Conservation (phyloP, 768 basidiomycete genomes). For the Solioccasus polychromus region DNA sequence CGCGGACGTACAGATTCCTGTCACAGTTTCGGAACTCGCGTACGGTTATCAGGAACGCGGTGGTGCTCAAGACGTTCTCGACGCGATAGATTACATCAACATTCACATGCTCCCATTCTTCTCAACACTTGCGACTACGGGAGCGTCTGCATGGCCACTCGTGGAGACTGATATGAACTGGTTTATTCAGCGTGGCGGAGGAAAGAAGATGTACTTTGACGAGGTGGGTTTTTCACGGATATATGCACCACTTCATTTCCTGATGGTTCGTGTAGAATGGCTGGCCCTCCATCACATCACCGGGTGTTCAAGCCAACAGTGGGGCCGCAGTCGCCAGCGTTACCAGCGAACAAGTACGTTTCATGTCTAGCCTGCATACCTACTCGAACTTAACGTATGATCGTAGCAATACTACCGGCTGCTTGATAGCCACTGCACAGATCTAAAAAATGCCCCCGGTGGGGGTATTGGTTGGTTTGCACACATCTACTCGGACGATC, state of each 20-base stretch:
- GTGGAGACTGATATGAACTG: constrained; percentile 59
- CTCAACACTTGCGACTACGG: constrained; percentile 34
- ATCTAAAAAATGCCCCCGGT: constrained; percentile 54
- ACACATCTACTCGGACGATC: constrained; percentile 69
- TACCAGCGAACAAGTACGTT: constrained; percentile 56
- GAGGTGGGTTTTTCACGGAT: constrained; percentile 42
- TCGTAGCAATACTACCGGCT: constrained; percentile 52
- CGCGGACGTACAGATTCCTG: constrained; percentile 54
- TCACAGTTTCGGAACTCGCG: constrained; percentile 67
- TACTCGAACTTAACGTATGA: not conserved
- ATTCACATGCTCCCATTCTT: constrained; percentile 75
- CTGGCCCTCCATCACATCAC: constrained; percentile 68
- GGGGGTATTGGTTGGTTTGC: constrained; percentile 82
- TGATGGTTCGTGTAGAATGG: constrained; percentile 51
- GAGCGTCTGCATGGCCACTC: constrained; percentile 59
- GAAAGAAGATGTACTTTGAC: constrained; percentile 74
- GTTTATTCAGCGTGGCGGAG: constrained; percentile 60
- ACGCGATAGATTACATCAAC: constrained; percentile 62
- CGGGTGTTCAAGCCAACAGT: constrained; percentile 64
- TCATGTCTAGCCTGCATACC: not conserved
- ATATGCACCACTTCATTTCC: not conserved
- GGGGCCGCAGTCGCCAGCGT: constrained; percentile 57
- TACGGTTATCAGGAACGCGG: constrained; percentile 54
- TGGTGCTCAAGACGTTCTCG: constrained; percentile 52
- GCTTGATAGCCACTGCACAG: constrained; percentile 60